Percentiles rank a stretch among this genome's conserved stretches.
Conservation (phyloP, 2,329 filamentous ascomycete genomes). For the Stachybotrys chlorohalonatus region DNA sequence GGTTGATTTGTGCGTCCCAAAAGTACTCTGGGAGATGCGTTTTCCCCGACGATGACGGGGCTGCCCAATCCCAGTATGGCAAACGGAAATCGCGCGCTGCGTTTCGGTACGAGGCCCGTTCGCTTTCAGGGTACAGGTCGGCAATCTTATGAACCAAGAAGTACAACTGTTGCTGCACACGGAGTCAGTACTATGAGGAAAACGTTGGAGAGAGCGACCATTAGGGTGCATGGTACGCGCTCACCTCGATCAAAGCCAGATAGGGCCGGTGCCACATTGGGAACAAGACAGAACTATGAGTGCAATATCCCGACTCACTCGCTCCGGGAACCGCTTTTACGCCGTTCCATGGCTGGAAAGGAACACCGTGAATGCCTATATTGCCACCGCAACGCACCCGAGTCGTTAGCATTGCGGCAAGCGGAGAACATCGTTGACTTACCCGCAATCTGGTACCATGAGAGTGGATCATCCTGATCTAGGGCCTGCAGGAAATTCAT, state of each 20-base stretch:
- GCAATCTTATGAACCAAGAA: slow-evolving; percentile 33
- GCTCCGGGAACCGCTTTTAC: slow-evolving; percentile 41
- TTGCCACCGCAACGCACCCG: neutral
- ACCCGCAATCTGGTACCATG: slow-evolving; percentile 76
- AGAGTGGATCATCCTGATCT: slow-evolving; percentile 52
- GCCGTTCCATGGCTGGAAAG: slow-evolving; percentile 46
- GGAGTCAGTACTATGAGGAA: slow-evolving; percentile 5
- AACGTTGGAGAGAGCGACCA: neutral
- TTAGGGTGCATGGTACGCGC: neutral
- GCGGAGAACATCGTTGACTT: slow-evolving; percentile 13
- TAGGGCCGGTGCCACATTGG: slow-evolving; percentile 80
- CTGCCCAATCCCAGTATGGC: slow-evolving; percentile 53
- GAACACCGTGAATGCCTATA: slow-evolving; percentile 71
- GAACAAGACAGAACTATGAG: slow-evolving; percentile 67
- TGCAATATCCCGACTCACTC: slow-evolving; percentile 61
- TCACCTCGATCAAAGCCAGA: slow-evolving; percentile 51
- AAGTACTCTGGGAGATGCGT: slow-evolving; percentile 35
- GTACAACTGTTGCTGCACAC: slow-evolving; percentile 25
- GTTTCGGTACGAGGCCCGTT: slow-evolving; percentile 38
- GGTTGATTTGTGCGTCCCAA: slow-evolving; percentile 39
- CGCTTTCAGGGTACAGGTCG: slow-evolving; percentile 33
- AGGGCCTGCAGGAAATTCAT: slow-evolving; percentile 63
- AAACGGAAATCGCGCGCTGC: slow-evolving; percentile 44
- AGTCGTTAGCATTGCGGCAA: slow-evolving; percentile 1
- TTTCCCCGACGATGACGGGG: slow-evolving; percentile 35